Evolutionary conservation across 2,329 filamentous ascomycete genomes (phyloP), one percentile per base, ranked within the genome.

Genomic region (Pezicula carpinea): DNA sequence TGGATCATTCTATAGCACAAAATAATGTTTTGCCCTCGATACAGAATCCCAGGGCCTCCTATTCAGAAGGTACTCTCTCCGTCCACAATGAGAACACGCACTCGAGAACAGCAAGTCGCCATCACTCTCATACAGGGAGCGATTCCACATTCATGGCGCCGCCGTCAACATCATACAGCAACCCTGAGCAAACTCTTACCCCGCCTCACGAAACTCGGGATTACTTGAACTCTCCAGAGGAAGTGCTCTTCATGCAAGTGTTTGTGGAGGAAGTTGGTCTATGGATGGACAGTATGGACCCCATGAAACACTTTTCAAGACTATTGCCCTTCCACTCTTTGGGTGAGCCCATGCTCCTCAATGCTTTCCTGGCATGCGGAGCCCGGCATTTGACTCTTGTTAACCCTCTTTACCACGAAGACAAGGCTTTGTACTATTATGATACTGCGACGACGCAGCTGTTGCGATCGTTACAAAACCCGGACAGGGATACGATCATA

Each of bases 201-300:
- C 69, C 69, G 14, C 62, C 69, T 18, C 69, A 67, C 47, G 70
- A 71, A 43, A 66, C 68, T 23, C 70, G 80, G 32, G 79, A 87
- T 43, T 88, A 80, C 56, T 74, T 96, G 39, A 83, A 80, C 53
- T 81, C 80, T 3, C 78, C 83, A 8, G 87, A 95, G 48, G 89
- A 96, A 63, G 78, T 93, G 0, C 70, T 85, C n/a, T 90, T 90
- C 62, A 89, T 96, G 85, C 89, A 95, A 64, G 83, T 90, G 0
- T 97, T 95, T 63, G 85, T 95, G 6, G 87, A 95, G 60, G 87
- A 96, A 55, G 88, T 97, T 2, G 90, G 86, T 1, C 68, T 89
- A 3, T 96, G 92, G 89, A 95, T 97, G 88, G 92, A 96, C 66
- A 88, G 83, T 35, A 82, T 96, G 72, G 89, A 95, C 68, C 77